phyloP scores from a whole-genome alignment of 2,329 filamentous ascomycete species.

The Aureobasidium sp. region DNA sequence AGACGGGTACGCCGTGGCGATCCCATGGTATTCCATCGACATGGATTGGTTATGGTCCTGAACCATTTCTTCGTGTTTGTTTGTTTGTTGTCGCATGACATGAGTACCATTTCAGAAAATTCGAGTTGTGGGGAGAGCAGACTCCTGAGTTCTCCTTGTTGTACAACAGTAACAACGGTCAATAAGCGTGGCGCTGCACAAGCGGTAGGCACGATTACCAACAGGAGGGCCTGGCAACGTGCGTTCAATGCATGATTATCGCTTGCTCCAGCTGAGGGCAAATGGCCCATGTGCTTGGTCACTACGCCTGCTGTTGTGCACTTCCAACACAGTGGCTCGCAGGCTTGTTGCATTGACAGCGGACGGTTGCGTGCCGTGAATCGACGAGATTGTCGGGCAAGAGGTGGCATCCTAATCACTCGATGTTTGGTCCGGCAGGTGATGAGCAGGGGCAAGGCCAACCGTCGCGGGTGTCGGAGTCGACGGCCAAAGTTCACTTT shows the following conservation, averaged over 20 bases:
- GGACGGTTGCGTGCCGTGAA: neutral
- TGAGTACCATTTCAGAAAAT: neutral
- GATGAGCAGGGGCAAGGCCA: slow-evolving; percentile 5
- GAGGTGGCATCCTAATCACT: neutral
- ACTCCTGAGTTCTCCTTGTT: neutral
- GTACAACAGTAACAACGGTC: slow-evolving; percentile 6
- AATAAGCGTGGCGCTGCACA: slow-evolving; percentile 9
- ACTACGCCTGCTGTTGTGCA: neutral
- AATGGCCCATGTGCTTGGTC: slow-evolving; percentile 1
- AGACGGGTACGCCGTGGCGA: neutral
- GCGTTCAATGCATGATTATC: slow-evolving; percentile 2
- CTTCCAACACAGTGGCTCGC: neutral
- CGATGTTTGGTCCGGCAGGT: slow-evolving; percentile 4
- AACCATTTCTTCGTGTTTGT: neutral
- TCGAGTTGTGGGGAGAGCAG: neutral
- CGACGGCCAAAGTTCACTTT: neutral
- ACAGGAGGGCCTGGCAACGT: slow-evolving; percentile 4
- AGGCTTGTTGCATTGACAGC: slow-evolving; percentile 6
- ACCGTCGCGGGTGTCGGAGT: slow-evolving; percentile 5
- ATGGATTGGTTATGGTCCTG: neutral
- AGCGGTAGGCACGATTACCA: slow-evolving; percentile 3
- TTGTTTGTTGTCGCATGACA: slow-evolving; percentile 6
- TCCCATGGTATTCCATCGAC: neutral
- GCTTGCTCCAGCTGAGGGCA: neutral
- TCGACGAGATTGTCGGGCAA: neutral